These are phyloP conservation scores for Truncatella angustata DNA, from an alignment of 2,329 filamentous ascomycete genomes.

Conservation along the genomic window DNA sequence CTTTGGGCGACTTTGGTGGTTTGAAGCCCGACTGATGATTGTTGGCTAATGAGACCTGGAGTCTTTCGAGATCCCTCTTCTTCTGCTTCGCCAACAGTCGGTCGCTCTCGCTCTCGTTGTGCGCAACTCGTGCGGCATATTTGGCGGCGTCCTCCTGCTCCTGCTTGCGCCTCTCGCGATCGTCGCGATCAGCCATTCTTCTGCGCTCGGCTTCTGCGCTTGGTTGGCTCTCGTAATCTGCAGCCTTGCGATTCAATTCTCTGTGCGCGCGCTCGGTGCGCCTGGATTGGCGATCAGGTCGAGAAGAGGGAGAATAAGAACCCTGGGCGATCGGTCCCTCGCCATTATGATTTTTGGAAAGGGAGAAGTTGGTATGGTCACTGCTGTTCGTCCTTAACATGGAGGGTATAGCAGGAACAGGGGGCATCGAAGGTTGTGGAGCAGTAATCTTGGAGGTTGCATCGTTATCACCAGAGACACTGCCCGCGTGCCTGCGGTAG, in stretches of 20 bases:
- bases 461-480: conserved; percentile 23
- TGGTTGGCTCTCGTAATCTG: conserved; percentile 12
- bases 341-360: conserved; percentile 19
- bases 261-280: conserved; percentile 18
- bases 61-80: conserved; percentile 44
- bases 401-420: conserved; percentile 29
- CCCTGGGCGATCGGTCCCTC: conserved; percentile 9
- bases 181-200: conserved; percentile 17
- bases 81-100: conserved; percentile 49
- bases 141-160: conserved; percentile 25
- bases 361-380: conserved; percentile 12
- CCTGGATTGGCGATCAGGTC: conserved; percentile 17
- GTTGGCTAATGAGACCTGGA: conserved; percentile 41
- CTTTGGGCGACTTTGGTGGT: conserved; percentile 29
- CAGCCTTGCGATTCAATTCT: conserved; percentile 16
- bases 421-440: conserved; percentile 16
- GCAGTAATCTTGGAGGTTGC: conserved; percentile 23
- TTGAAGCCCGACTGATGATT: conserved; percentile 24
- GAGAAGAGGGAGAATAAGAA: conserved; percentile 10
- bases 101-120: conserved; percentile 46
- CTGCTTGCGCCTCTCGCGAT: conserved; percentile 15
- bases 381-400: conserved; percentile 15
- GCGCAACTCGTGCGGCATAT: conserved; percentile 38
- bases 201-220: conserved; percentile 19
- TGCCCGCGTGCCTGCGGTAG: conserved; percentile 28